These are phyloP conservation scores for Massariosphaeria phaeospora DNA, from an alignment of 495 filamentous ascomycete species.

Conservation along the genomic window DNA sequence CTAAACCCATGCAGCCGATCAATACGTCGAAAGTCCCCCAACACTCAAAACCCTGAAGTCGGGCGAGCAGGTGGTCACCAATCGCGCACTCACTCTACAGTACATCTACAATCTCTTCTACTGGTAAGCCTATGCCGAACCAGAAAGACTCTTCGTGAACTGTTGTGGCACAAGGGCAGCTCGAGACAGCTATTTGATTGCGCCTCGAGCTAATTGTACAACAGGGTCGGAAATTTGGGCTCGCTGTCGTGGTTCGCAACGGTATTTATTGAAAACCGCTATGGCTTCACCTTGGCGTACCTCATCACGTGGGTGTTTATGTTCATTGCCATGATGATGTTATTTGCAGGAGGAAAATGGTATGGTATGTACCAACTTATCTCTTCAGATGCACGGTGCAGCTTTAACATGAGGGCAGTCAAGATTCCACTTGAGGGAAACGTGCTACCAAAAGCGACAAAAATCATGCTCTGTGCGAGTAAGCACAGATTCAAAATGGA, in stretches of 20 bases:
- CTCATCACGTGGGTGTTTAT: slow-evolving; percentile 40
- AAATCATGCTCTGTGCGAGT: slow-evolving; percentile 30
- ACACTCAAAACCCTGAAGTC: slow-evolving; percentile 43
- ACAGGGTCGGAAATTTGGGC: slow-evolving; percentile 49
- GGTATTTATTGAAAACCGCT: slow-evolving; percentile 45
- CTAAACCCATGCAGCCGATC: slow-evolving; percentile 47
- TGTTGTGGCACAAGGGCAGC: no score
- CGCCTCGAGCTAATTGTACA: background rate
- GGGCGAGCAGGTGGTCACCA: slow-evolving; percentile 55
- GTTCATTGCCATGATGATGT: background rate
- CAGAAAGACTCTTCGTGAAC: no score
- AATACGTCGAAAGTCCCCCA: slow-evolving; percentile 49
- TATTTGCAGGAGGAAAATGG: slow-evolving; percentile 10
- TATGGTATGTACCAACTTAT: slow-evolving; percentile 5
- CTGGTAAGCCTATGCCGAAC: slow-evolving; percentile 42
- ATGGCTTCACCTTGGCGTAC: slow-evolving; percentile 49
- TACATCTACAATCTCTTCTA: slow-evolving; percentile 63
- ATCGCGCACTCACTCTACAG: slow-evolving; percentile 57
- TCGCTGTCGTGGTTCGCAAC: slow-evolving; percentile 47
- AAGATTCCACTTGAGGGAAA: slow-evolving; percentile 43
- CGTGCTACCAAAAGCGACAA: slow-evolving; percentile 43
- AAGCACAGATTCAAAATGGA: slow-evolving; percentile 35
- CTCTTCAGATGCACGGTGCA: background rate
- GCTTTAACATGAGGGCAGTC: slow-evolving; percentile 21
- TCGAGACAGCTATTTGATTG: no score